These are phyloP conservation scores for Aspergillus alliaceus DNA, from an alignment of 2,329 filamentous ascomycete species.

Conservation along the genomic window DNA sequence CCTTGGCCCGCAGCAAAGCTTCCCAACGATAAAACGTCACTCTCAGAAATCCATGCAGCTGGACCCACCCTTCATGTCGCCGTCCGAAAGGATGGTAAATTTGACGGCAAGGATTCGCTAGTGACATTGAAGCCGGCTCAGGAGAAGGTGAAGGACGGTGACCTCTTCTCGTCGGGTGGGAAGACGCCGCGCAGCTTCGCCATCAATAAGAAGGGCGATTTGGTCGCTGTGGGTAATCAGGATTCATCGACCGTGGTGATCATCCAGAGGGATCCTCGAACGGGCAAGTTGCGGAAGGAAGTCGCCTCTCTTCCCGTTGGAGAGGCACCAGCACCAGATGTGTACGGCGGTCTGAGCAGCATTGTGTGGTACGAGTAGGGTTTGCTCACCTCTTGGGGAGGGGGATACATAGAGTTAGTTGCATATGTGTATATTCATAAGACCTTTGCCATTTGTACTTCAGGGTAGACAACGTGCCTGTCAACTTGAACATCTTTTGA, in stretches of 20 bases:
- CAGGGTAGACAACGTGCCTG: background rate
- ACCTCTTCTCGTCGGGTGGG: conserved; percentile 65
- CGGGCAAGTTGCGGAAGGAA: conserved; percentile 56
- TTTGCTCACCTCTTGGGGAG: background rate
- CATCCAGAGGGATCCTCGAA: conserved; percentile 58
- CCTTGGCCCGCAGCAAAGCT: conserved; percentile 27
- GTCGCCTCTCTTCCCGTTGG: conserved; percentile 33
- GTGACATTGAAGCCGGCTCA: conserved; percentile 44
- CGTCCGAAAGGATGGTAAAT: conserved; percentile 31
- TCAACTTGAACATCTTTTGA: background rate
- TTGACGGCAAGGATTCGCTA: conserved; percentile 30
- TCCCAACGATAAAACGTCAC: conserved; percentile 25
- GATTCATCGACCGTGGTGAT: conserved; percentile 60
- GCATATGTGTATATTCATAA: background rate
- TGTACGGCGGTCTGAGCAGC: conserved; percentile 34
- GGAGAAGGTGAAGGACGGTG: conserved; percentile 56
- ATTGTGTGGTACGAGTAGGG: conserved; percentile 35
- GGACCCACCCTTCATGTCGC: conserved; percentile 31
- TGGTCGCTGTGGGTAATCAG: conserved; percentile 68
- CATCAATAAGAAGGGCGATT: conserved; percentile 62
- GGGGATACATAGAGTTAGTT: background rate
- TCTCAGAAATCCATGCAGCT: conserved; percentile 26
- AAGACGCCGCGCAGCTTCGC: conserved; percentile 66
- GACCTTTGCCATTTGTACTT: background rate
- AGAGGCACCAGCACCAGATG: conserved; percentile 24